Conservation (phyloP, 768 basidiomycete genomes). For the Auricularia cornea region DNA sequence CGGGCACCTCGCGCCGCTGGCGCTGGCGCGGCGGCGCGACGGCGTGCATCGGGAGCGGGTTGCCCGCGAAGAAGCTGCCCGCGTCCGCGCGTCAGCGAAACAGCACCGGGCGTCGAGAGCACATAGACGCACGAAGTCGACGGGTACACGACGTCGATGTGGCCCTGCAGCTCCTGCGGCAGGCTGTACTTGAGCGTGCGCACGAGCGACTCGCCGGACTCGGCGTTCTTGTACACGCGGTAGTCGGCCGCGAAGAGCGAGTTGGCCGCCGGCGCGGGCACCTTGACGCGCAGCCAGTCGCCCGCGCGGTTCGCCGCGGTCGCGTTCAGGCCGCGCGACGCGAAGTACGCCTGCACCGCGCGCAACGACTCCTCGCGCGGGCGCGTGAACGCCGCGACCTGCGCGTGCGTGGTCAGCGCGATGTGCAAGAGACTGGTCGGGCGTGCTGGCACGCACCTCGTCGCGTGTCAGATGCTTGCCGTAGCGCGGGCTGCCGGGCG, state of each 20-base stretch:
- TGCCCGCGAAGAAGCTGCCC: no score
- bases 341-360: conserved; percentile 18
- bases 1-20: no score
- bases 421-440: no score
- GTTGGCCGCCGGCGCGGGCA: conserved; percentile 50
- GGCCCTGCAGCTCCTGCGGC: conserved; percentile 40
- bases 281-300: conserved; percentile 47
- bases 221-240: conserved; percentile 43
- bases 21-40: no score
- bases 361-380: conserved; percentile 16
- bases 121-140: no score
- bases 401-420: no score
- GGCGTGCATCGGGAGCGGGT: no score
- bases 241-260: conserved; percentile 50
- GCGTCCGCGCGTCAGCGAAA: no score
- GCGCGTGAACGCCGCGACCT: conserved; percentile 20
- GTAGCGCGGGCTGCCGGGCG: conserved; percentile 45
- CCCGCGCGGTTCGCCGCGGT: conserved; percentile 40
- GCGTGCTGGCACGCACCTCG: no score
- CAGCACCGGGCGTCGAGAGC: no score
- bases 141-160: conserved; percentile 53
- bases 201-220: conserved; percentile 41
- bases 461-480: conserved; percentile 44
- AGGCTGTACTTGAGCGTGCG: conserved; percentile 55
- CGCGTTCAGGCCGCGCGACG: conserved; percentile 17